Evolutionary conservation across 176 grass and related monocot species (phyloP).

Genomic region (Urochloa ruziziensis): DNA sequence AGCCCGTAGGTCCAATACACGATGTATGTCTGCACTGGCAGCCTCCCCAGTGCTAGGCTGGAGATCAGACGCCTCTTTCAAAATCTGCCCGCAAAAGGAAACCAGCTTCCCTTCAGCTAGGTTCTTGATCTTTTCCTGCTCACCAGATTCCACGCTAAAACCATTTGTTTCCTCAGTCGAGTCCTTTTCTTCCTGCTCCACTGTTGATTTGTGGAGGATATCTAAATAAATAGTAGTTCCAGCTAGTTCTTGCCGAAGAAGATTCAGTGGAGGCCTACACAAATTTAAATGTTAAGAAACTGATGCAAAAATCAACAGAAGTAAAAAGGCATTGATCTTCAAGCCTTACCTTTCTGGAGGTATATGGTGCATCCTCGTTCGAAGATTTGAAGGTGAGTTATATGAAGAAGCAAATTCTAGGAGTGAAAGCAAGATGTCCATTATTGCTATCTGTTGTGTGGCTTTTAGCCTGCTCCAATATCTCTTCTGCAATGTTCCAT

Average conservation of each 20-base stretch:
- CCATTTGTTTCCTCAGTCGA: slow-evolving; percentile 43
- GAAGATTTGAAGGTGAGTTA: slow-evolving; percentile 94
- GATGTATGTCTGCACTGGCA: slow-evolving; percentile 69
- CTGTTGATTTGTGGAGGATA: slow-evolving; percentile 92
- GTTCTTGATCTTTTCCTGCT: slow-evolving; percentile 69
- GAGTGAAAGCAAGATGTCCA: slow-evolving; percentile 93
- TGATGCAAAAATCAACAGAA: background rate
- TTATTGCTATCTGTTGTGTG: slow-evolving; percentile 72
- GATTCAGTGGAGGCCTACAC: slow-evolving; percentile 82
- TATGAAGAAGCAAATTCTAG: slow-evolving; percentile 97
- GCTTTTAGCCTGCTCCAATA: slow-evolving; percentile 87
- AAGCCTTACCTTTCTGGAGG: slow-evolving; percentile 69
- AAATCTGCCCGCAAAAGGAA: slow-evolving; percentile 88
- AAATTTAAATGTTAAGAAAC: slow-evolving; percentile 41
- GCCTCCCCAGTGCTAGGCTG: slow-evolving; percentile 70
- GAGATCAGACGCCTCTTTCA: slow-evolving; percentile 94
- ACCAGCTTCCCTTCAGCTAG: slow-evolving; percentile 88
- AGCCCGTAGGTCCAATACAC: slow-evolving; percentile 86
- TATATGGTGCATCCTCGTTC: slow-evolving; percentile 91
- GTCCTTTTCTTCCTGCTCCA: slow-evolving; percentile 24
- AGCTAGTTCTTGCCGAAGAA: slow-evolving; percentile 95
- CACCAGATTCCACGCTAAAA: slow-evolving; percentile 38
- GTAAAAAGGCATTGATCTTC: slow-evolving; percentile 6
- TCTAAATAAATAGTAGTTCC: slow-evolving; percentile 96
- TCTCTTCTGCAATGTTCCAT: slow-evolving; percentile 67